These are phyloP conservation scores for Hypoxylon sp. DNA, from an alignment of 2,329 filamentous ascomycete species.

Conservation along the genomic window DNA sequence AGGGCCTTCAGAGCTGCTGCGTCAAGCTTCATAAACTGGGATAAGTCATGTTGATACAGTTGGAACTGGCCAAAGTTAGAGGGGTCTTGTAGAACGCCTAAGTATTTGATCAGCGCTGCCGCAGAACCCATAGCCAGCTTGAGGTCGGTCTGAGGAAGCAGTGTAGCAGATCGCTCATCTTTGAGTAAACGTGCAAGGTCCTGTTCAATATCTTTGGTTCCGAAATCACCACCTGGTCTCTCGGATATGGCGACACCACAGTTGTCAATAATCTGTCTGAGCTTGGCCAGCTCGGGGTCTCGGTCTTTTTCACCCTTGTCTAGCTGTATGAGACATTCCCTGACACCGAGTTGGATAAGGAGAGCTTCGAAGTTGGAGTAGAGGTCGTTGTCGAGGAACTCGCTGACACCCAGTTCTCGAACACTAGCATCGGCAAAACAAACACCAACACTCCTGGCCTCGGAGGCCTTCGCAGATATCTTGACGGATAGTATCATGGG, in stretches of 20 bases:
- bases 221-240: conserved; percentile 79
- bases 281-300: conserved; percentile 86
- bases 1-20: conserved; percentile 92
- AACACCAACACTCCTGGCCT: conserved; percentile 87
- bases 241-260: conserved; percentile 92
- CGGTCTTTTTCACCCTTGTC: conserved; percentile 84
- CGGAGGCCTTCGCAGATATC: conserved; percentile 84
- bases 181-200: conserved; percentile 88
- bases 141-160: conserved; percentile 87
- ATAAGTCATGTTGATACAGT: conserved; percentile 94
- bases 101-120: conserved; percentile 91
- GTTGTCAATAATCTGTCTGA: conserved; percentile 88
- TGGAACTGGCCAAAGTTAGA: conserved; percentile 98
- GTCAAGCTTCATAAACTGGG: conserved; percentile 98
- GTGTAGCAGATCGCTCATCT: conserved; percentile 79
- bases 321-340: conserved; percentile 86
- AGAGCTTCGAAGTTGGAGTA: conserved; percentile 98
- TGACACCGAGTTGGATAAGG: conserved; percentile 94
- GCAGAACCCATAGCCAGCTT: conserved; percentile 97
- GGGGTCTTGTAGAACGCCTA: conserved; percentile 86
- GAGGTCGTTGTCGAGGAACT: conserved; percentile 98
- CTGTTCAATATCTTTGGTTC: conserved; percentile 91
- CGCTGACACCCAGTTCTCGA: conserved; percentile 92
- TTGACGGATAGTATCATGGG: conserved; percentile 97
- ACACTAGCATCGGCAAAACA: conserved; percentile 98